These are phyloP conservation scores for Erysiphe pulchra DNA, from an alignment of 2,329 filamentous ascomycete species.

Conservation along the genomic window DNA sequence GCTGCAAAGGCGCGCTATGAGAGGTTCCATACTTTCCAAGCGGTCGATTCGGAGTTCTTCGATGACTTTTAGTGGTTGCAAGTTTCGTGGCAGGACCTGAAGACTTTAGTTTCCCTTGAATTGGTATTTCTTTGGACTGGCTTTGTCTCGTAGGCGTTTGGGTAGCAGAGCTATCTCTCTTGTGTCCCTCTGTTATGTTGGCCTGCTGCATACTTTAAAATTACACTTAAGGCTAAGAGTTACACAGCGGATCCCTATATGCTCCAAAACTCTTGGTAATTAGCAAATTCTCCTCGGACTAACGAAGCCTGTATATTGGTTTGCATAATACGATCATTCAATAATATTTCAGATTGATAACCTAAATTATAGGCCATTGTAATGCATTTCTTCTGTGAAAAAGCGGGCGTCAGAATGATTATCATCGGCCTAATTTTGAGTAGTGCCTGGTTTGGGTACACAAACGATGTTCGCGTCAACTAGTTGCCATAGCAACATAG, in stretches of 20 bases:
- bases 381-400: not conserved
- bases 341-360: not conserved
- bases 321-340: not conserved
- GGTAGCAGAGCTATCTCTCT: not conserved
- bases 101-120: constrained; percentile 2
- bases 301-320: not conserved
- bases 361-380: not conserved
- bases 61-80: constrained; percentile 1
- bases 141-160: constrained; percentile 1
- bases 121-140: not conserved
- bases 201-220: not conserved
- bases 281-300: not conserved
- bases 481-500: not conserved
- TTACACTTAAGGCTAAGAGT: not conserved
- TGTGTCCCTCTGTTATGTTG: not conserved
- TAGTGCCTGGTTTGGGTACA: not conserved
- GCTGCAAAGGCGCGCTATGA: constrained; percentile 8
- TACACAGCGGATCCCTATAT: not conserved
- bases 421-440: not conserved
- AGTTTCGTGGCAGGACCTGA: constrained; percentile 1
- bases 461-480: not conserved
- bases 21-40: constrained; percentile 6
- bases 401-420: not conserved
- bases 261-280: not conserved
- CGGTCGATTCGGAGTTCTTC: constrained; percentile 6